Conservation (phyloP, 768 basidiomycete genomes). For the Suillus fuscotomentosus region DNA sequence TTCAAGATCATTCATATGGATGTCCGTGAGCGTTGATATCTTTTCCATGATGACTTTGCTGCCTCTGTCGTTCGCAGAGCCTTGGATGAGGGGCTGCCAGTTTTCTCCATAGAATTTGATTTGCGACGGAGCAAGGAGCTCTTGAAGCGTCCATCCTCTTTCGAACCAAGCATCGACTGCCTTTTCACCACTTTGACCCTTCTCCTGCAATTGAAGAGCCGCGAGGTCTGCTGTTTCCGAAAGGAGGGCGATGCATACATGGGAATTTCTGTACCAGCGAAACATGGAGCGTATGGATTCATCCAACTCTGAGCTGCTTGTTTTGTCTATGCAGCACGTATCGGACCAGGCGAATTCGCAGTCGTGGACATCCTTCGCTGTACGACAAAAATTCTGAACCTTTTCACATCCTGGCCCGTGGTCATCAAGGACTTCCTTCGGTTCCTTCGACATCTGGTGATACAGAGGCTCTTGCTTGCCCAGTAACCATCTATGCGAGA, state of each 20-base stretch:
- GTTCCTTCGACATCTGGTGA: neutral
- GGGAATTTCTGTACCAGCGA: constrained; percentile 16
- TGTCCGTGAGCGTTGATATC: constrained; percentile 5
- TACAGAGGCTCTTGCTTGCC: neutral
- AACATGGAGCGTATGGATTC: constrained; percentile 23
- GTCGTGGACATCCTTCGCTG: neutral
- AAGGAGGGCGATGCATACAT: constrained; percentile 15
- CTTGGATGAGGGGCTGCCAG: constrained; percentile 12
- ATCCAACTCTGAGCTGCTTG: constrained; percentile 18
- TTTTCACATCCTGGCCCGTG: neutral
- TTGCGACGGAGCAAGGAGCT: constrained; percentile 15
- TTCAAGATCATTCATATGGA: constrained; percentile 3
- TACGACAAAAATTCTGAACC: constrained; percentile 3
- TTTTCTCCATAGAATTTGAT: constrained; percentile 17
- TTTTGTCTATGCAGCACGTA: constrained; percentile 18
- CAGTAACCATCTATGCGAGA: constrained; percentile 8
- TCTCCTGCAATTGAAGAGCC: neutral
- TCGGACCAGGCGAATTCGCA: constrained; percentile 14
- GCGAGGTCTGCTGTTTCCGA: neutral
- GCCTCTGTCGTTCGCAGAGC: constrained; percentile 2
- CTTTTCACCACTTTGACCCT: no score
- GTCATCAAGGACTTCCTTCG: neutral
- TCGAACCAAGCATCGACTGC: constrained; percentile 13
- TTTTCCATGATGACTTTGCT: neutral
- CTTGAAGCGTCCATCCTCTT: constrained; percentile 16